Evolutionary conservation across 2,329 filamentous ascomycete genomes (phyloP), one percentile per base, ranked within the genome.

Genomic region (Calonectria henricotiae): DNA sequence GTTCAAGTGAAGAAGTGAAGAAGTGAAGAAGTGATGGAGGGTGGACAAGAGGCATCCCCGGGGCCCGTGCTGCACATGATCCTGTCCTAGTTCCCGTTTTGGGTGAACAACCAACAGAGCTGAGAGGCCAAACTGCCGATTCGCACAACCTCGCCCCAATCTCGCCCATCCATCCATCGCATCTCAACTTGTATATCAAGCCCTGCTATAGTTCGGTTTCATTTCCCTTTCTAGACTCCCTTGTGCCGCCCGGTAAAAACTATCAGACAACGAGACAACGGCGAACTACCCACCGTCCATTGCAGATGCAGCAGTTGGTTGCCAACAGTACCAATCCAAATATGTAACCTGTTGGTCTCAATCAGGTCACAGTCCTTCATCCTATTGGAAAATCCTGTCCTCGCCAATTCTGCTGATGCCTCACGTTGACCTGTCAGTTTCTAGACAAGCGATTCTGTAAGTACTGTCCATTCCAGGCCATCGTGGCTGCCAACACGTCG

Each of bases 81-180:
- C 3, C 25, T 15, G 17, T 20, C 35, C 54, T 55, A 55, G 47
- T 44, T 20, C 39, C 44, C 47, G 20, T 6, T 65, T 35, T 25
- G 35, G 44, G 35, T 58, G 30, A 35, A 67, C 15, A 8, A 49
- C 30, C n/a, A 25, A 25, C 13, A 8, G 30, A 44, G 25, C 44
- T 43, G 13, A 55, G 32, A 49, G 20, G 51, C 23, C 32, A 43
- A 54, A 37, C 54, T 27, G 44, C 25, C 54, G 13, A 39, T 58
- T 5, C 27, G 32, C 62, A 65, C 55, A 55, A 54, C 62, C 67
- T 65, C 49, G 60, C 67, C 49, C 37, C 32, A 4, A 30, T 68
- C 37, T 30, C 23, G 37, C 35, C 39, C 41, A 49, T 30, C 49
- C 20, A 27, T 46, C 62, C 30, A 32, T 35, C 47, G 39, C 41